Base-by-base conservation (phyloP, 208 protist species). In the Crithidia expoeki region DNA sequence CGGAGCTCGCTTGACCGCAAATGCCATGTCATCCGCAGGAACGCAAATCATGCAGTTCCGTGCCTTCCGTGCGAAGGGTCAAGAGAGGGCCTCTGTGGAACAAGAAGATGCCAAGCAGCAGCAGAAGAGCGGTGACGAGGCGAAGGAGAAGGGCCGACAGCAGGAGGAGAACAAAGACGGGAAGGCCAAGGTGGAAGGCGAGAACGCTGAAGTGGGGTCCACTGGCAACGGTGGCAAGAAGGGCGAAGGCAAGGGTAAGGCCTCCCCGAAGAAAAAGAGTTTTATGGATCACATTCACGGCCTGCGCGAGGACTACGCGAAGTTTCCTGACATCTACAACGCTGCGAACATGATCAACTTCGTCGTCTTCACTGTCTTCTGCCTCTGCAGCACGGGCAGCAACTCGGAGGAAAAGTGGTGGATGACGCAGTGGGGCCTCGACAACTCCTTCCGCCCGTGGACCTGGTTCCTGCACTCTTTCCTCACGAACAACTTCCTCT, bases 301-400 rank as follows among this genome's bases (percentile, higher is more conserved):
- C 61, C 78, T 97, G 32, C 77, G 77, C 36, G 74, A 91, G 27
- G 93, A 97, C 68, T 87, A 86, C 75, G 57, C 72, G 40, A 87
- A 81, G 34, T 94, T 93, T 57, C 84, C 88, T 4, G 87, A 94
- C 62, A 97, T 97, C 51, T 97, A 97, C 76, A 97, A 97, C 85
- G 92, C 81, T 63, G 86, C 84, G 34, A 97, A 95, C 70, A 74
- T 74, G n/a, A 76, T 95, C 47, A 90, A 94, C 67, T 95, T 97
- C 61, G 38, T 97, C 49, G 57, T 97, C 59, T 97, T 97, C 74
- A 94, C 90, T 23, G 74, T 92, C 46, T 97, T 97, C 71, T 97
- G 93, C 70, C 75, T 97, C 46, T 94, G 84, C 77, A 94, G 86
- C 68, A 97, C 93, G 5, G 89, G 89, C 44, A 94, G 83, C 68